Conservation (phyloP, 2,329 filamentous ascomycete species). For the Hymenoscyphus repandus region DNA sequence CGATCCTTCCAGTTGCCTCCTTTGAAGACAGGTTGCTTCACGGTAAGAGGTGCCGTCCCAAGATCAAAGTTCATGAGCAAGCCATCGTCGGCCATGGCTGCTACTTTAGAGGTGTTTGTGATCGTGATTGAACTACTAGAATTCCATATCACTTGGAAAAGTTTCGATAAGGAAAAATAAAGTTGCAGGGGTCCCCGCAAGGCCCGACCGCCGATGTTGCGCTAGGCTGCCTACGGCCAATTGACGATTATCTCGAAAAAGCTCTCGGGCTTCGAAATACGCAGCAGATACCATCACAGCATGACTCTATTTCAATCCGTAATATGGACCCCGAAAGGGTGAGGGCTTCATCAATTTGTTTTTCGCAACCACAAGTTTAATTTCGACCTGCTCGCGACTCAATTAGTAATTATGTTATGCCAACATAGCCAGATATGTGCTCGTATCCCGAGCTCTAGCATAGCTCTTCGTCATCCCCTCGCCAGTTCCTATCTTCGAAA, state of each 20-base stretch:
- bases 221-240: slow-evolving; percentile 16
- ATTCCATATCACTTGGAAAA: slow-evolving; percentile 11
- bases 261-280: slow-evolving; percentile 27
- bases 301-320: slow-evolving; percentile 19
- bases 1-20: slow-evolving; percentile 93
- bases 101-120: slow-evolving; percentile 2
- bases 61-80: slow-evolving; percentile 91
- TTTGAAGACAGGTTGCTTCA: slow-evolving; percentile 59
- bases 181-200: slow-evolving; percentile 11
- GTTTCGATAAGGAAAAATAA: slow-evolving; percentile 16
- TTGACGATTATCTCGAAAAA: slow-evolving; percentile 4
- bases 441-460: neutral
- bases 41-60: slow-evolving; percentile 58
- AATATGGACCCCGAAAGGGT: slow-evolving; percentile 26
- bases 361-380: neutral
- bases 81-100: slow-evolving; percentile 82
- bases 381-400: neutral
- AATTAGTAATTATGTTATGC: slow-evolving; percentile 11
- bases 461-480: neutral
- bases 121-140: neutral
- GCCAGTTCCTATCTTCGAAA: slow-evolving; percentile 13
- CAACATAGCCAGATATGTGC: neutral
- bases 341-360: neutral
- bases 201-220: slow-evolving; percentile 7
- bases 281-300: slow-evolving; percentile 29